Conservation (phyloP, 2,329 filamentous ascomycete species). For the Ophiocordyceps polyrhachis-furcata region DNA sequence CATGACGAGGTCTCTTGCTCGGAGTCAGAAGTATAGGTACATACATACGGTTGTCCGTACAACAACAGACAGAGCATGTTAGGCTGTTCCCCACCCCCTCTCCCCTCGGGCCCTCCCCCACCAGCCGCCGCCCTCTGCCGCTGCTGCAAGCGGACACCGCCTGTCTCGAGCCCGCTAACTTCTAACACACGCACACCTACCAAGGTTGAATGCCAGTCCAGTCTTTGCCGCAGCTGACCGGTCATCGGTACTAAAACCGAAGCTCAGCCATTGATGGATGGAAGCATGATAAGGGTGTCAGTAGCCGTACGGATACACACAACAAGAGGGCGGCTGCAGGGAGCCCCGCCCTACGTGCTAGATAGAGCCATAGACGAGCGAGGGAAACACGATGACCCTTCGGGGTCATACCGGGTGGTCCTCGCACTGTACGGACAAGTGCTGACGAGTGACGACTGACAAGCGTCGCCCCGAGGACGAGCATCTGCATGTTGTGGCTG, state of each 20-base stretch:
- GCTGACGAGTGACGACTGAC: not conserved
- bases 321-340: not conserved
- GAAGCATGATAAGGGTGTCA: not conserved
- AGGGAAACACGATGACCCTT: not conserved
- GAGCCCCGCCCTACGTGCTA: not conserved
- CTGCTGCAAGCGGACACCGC: not conserved
- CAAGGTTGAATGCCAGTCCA: not conserved
- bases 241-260: not conserved
- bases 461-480: too few species aligned
- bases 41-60: too few species aligned
- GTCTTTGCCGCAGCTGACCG: not conserved
- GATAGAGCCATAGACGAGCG: not conserved
- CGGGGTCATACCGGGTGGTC: not conserved
- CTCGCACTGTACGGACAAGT: not conserved
- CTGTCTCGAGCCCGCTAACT: not conserved
- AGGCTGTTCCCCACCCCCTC: not conserved
- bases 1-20: not conserved
- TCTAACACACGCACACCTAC: not conserved
- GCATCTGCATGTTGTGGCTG: not conserved
- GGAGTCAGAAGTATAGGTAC: not conserved
- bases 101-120: not conserved
- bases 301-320: not conserved
- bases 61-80: too few species aligned
- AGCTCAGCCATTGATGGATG: too few species aligned
- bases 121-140: not conserved